A percentile compares a stretch with the other conserved stretches of the same genome.
phyloP scores from a whole-genome alignment of 805 yeast species.

The Danielia reshetovae region DNA sequence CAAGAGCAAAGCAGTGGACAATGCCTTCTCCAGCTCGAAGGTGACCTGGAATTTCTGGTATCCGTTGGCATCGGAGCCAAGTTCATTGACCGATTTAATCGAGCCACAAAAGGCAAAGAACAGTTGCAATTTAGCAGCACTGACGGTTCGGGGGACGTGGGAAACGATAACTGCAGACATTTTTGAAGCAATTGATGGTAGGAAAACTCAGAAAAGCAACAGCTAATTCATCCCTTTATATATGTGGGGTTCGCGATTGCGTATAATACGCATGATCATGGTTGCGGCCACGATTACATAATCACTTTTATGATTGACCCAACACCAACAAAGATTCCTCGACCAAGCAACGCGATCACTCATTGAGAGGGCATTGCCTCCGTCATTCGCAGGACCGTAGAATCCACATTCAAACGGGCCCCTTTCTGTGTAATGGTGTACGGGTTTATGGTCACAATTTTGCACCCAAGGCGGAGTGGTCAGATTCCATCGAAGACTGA shows the following conservation, averaged over 20 bases:
- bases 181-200: neutral
- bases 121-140: conserved; percentile 51
- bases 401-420: too few species aligned
- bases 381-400: too few species aligned
- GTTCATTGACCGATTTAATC: conserved; percentile 31
- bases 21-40: conserved; percentile 58
- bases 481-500: neutral
- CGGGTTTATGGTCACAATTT: neutral
- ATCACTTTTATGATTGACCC: too few species aligned
- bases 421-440: too few species aligned
- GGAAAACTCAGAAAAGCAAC: too few species aligned
- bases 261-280: too few species aligned
- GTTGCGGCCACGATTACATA: too few species aligned
- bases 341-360: too few species aligned
- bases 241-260: too few species aligned
- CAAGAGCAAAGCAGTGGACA: conserved; percentile 64
- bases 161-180: conserved; percentile 51
- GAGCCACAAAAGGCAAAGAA: conserved; percentile 75
- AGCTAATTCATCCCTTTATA: too few species aligned
- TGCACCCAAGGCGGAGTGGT: neutral
- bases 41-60: conserved; percentile 43
- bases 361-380: too few species aligned
- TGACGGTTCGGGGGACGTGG: conserved; percentile 48
- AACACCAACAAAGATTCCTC: too few species aligned
- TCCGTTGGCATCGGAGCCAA: conserved; percentile 24